phyloP scores from a whole-genome alignment of 768 basidiomycete species.

The Leccinellum albellum region DNA sequence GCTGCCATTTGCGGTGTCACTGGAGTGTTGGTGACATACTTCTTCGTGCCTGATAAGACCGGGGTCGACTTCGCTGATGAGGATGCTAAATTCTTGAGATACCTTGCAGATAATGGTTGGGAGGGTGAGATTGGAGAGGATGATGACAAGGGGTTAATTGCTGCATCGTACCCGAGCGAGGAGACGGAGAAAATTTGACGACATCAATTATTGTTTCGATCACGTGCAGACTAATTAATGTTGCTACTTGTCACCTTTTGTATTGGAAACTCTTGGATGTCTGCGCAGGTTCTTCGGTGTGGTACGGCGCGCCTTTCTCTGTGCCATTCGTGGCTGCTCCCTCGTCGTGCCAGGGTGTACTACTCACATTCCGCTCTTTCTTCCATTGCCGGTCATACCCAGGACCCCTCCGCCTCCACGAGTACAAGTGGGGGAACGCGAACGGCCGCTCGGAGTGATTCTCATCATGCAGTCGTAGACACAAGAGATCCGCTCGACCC shows the following conservation, averaged over 20 bases:
- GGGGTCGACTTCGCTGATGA: slow-evolving; percentile 64
- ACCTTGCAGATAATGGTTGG: slow-evolving; percentile 63
- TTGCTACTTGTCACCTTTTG: background rate
- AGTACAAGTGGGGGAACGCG: background rate
- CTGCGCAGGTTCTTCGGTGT: slow-evolving; percentile 14
- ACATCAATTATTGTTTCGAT: too few relatives aligned
- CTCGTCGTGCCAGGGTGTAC: slow-evolving; percentile 16
- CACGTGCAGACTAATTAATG: slow-evolving; percentile 14
- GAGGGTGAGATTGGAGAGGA: slow-evolving; percentile 59
- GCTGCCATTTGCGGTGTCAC: slow-evolving; percentile 63
- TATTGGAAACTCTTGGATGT: slow-evolving; percentile 15
- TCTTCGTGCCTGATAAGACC: slow-evolving; percentile 67
- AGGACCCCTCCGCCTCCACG: slow-evolving; percentile 6
- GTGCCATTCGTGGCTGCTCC: slow-evolving; percentile 13
- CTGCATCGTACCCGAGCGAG: slow-evolving; percentile 9
- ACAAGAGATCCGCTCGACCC: slow-evolving; percentile 34
- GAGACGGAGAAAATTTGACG: slow-evolving; percentile 8
- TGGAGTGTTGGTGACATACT: slow-evolving; percentile 63
- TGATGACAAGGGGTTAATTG: slow-evolving; percentile 33
- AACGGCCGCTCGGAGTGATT: slow-evolving; percentile 1
- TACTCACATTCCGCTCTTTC: slow-evolving; percentile 26
- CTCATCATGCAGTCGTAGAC: background rate
- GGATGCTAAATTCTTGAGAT: slow-evolving; percentile 58
- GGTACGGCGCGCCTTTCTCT: slow-evolving; percentile 13
- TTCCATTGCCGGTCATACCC: slow-evolving; percentile 3